Percentiles rank a stretch among this genome's conserved stretches.
These are phyloP conservation scores for Plasmodium relictum DNA, from an alignment of 169 alveolate genomes.

Conservation along the genomic window DNA sequence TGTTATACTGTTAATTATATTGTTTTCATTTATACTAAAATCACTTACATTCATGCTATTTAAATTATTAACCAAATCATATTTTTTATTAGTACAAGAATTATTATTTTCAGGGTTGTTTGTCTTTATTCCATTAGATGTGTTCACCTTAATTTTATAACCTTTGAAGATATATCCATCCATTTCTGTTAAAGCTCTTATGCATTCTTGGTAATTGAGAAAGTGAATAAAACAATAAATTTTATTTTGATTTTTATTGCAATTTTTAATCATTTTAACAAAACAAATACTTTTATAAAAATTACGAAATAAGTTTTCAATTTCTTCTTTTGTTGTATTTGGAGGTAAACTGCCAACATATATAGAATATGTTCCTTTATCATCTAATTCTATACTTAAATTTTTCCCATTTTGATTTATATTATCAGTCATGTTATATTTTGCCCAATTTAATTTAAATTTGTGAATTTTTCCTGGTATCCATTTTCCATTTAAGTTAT, in stretches of 20 bases:
- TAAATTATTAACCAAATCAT: constrained; percentile 14
- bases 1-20: constrained; percentile 7
- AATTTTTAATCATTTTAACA: constrained; percentile 63
- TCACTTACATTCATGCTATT: constrained; percentile 9
- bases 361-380: constrained; percentile 73
- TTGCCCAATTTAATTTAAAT: constrained; percentile 73
- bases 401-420: constrained; percentile 28
- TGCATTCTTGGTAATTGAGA: constrained; percentile 69
- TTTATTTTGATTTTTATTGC: constrained; percentile 57
- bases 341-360: constrained; percentile 71
- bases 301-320: constrained; percentile 38
- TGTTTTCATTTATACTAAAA: neutral
- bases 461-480: constrained; percentile 69
- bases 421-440: constrained; percentile 58
- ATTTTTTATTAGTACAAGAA: constrained; percentile 19
- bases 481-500: constrained; percentile 73
- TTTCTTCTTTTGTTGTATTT: constrained; percentile 73
- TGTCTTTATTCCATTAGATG: constrained; percentile 45
- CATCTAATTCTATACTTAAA: constrained; percentile 60
- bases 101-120: constrained; percentile 13
- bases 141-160: constrained; percentile 67
- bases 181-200: constrained; percentile 65
- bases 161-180: constrained; percentile 69
- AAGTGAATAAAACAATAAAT: constrained; percentile 71
- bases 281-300: constrained; percentile 62